Evolutionary conservation across 1,139 yeast genomes (phyloP).

Genomic region (Suhomyces coccinellae): DNA sequence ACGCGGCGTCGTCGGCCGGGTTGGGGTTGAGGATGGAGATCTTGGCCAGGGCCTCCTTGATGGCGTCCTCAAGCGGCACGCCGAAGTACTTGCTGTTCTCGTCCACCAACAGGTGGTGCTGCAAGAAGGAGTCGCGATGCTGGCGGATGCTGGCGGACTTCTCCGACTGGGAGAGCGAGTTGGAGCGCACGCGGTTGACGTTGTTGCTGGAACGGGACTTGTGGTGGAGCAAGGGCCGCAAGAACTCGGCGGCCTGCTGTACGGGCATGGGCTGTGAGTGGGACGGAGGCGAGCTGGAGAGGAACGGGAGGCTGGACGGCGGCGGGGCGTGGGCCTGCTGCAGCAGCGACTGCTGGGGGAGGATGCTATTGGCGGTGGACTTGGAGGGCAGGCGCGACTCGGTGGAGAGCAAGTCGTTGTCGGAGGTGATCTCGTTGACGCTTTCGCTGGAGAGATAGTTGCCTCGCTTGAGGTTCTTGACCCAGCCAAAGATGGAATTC

Average conservation of each 20-base stretch:
- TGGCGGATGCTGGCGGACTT: conserved; percentile 43
- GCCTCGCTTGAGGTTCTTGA: conserved; percentile 44
- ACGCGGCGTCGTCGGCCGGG: conserved; percentile 53
- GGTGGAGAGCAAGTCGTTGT: conserved; percentile 27
- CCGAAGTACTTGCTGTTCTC: conserved; percentile 73
- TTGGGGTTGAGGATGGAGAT: conserved; percentile 60
- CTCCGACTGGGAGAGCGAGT: conserved; percentile 37
- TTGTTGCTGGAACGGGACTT: conserved; percentile 53
- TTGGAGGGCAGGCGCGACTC: conserved; percentile 30
- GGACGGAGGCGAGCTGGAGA: conserved; percentile 11
- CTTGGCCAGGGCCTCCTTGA: conserved; percentile 72
- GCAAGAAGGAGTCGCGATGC: conserved; percentile 58
- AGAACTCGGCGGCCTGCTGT: conserved; percentile 28
- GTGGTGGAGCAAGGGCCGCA: conserved; percentile 50
- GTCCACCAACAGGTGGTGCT: conserved; percentile 43
- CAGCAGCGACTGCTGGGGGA: conserved; percentile 12
- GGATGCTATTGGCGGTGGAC: conserved; percentile 14
- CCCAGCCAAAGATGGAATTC: conserved; percentile 50
- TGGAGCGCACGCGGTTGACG: conserved; percentile 43
- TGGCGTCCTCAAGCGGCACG: conserved; percentile 71
- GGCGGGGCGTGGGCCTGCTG: conserved; percentile 9
- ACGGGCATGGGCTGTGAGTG: conserved; percentile 14
- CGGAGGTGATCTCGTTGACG: conserved; percentile 40
- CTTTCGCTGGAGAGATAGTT: conserved; percentile 42
- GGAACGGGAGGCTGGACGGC: conserved; percentile 9